These are phyloP conservation scores for Periconia macrospinosa DNA, from an alignment of 2,329 filamentous ascomycete genomes.

Conservation along the genomic window DNA sequence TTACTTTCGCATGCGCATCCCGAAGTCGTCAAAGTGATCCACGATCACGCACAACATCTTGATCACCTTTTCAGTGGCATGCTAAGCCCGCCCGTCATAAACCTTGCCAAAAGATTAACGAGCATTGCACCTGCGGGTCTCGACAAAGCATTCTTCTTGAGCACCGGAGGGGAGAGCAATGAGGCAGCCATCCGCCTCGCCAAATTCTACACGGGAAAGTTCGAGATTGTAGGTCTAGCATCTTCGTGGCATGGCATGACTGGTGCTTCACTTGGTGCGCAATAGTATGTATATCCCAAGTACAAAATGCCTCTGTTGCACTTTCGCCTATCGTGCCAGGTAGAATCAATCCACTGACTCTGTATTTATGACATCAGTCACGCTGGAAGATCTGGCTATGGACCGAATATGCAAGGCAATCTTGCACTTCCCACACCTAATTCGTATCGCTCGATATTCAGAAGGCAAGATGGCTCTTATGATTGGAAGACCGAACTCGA, in stretches of 20 bases:
- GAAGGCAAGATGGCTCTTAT: conserved; percentile 60
- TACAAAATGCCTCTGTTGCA: too few species aligned
- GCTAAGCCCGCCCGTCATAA: conserved; percentile 38
- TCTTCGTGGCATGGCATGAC: conserved; percentile 66
- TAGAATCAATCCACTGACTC: too few species aligned
- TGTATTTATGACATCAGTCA: conserved; percentile 23
- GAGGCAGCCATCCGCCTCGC: conserved; percentile 68
- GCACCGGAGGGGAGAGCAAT: conserved; percentile 40
- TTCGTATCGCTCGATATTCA: conserved; percentile 64
- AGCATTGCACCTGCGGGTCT: conserved; percentile 26
- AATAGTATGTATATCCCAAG: conserved; percentile 50
- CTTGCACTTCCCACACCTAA: conserved; percentile 63
- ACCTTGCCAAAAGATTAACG: conserved; percentile 32
- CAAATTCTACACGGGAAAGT: conserved; percentile 66
- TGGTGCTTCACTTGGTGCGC: conserved; percentile 54
- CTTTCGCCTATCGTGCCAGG: too few species aligned
- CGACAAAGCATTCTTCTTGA: conserved; percentile 39
- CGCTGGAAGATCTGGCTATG: conserved; percentile 53
- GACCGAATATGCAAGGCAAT: conserved; percentile 56
- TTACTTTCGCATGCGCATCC: conserved; percentile 35
- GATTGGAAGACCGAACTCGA: conserved; percentile 68
- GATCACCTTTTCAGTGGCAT: conserved; percentile 42
- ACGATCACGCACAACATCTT: conserved; percentile 27
- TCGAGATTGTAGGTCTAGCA: conserved; percentile 63
- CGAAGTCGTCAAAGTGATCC: conserved; percentile 35